These are phyloP conservation scores for Fennellomyces sp. DNA, from an alignment of 371 early-diverging fungal species.

Conservation along the genomic window DNA sequence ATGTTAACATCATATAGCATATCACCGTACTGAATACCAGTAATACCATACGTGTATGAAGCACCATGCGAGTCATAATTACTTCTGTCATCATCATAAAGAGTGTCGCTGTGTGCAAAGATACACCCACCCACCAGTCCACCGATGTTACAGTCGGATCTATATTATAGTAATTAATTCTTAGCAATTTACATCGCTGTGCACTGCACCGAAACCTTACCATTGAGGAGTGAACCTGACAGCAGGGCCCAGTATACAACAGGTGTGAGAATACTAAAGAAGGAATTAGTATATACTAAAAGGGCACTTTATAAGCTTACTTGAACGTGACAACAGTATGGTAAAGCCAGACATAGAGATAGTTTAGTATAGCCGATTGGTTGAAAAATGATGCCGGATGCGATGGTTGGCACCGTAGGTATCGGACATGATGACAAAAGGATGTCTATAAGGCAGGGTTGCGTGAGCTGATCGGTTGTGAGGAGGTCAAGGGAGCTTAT, in stretches of 20 bases:
- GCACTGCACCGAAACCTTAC: too few species aligned
- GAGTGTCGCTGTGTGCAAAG: conserved; percentile 57
- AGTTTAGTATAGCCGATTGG: conserved; percentile 37
- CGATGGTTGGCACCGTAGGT: conserved; percentile 20
- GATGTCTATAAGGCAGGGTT: conserved; percentile 13
- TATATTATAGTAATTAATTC: neutral
- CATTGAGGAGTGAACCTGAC: conserved; percentile 1
- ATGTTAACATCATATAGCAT: conserved; percentile 52
- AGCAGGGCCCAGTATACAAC: conserved; percentile 56
- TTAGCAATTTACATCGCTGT: too few species aligned
- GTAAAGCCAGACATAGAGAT: conserved; percentile 45
- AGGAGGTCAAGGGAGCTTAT: neutral
- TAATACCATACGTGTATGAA: conserved; percentile 38
- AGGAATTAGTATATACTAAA: neutral
- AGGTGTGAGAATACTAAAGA: conserved; percentile 51
- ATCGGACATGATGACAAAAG: conserved; percentile 31
- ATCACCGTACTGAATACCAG: conserved; percentile 40
- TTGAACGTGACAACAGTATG: conserved; percentile 48
- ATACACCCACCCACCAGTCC: conserved; percentile 45
- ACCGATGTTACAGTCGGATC: conserved; percentile 8
- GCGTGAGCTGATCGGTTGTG: neutral
- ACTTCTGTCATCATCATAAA: conserved; percentile 54
- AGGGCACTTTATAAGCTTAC: conserved; percentile 23
- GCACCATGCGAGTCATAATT: conserved; percentile 44
- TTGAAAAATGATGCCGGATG: conserved; percentile 29